Evolutionary conservation across 768 basidiomycete species (phyloP).

Genomic region (Trametes meyenii): DNA sequence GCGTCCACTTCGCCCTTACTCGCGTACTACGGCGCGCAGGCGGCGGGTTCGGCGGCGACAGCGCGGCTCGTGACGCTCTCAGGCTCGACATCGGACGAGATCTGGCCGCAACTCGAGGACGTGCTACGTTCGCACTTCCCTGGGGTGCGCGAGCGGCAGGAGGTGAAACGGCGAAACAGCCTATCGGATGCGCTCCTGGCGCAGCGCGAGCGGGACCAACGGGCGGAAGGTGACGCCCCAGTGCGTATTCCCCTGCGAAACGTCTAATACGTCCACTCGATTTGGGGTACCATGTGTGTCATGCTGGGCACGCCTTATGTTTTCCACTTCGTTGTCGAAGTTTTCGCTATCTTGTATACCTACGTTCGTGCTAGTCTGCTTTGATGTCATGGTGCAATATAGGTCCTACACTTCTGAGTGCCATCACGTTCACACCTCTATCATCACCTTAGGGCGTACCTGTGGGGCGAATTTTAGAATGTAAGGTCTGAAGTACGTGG

Average conservation of each 20-base stretch:
- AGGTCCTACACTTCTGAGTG: not conserved
- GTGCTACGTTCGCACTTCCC: conserved; percentile 63
- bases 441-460: conserved; percentile 58
- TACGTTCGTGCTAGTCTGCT: not conserved
- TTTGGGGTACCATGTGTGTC: not conserved
- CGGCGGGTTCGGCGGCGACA: conserved; percentile 39
- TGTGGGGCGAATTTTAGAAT: conserved; percentile 26
- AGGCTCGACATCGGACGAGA: conserved; percentile 83
- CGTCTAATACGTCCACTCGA: not conserved
- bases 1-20: conserved; percentile 81
- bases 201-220: conserved; percentile 25
- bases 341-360: conserved; percentile 7
- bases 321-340: not conserved
- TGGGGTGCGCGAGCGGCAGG: conserved; percentile 52
- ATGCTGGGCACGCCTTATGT: not conserved
- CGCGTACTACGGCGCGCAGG: conserved; percentile 57
- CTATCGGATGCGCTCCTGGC: conserved; percentile 56
- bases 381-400: not conserved
- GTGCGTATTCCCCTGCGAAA: not conserved
- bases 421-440: not conserved
- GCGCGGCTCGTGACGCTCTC: conserved; percentile 61
- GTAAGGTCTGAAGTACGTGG: not conserved
- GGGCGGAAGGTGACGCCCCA: conserved; percentile 4
- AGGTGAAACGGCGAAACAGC: conserved; percentile 49
- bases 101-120: conserved; percentile 82